Conservation (phyloP, 768 basidiomycete species). For the Suillus brevipes region DNA sequence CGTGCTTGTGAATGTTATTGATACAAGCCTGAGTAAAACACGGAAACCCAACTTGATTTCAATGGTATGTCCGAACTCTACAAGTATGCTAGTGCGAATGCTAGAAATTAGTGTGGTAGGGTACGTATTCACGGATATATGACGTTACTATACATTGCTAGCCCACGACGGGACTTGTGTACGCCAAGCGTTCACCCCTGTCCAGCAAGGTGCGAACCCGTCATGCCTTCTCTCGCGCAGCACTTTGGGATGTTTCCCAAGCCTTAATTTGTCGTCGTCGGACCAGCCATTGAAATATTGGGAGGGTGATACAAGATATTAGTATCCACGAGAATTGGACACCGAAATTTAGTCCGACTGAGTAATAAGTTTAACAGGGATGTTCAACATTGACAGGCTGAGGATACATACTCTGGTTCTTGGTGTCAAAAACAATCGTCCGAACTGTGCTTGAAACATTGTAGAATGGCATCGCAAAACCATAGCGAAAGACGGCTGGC, state of each 20-base stretch:
- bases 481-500: conserved; percentile 61
- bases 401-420: conserved; percentile 50
- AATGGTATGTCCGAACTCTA: no score
- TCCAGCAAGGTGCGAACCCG: background rate
- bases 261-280: conserved; percentile 29
- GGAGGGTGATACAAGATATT: conserved; percentile 55
- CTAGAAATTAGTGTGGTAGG: background rate
- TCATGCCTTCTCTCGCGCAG: conserved; percentile 1
- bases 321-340: conserved; percentile 56
- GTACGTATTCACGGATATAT: background rate
- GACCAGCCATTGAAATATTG: conserved; percentile 47
- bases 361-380: conserved; percentile 2
- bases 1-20: no score
- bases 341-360: conserved; percentile 65
- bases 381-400: background rate
- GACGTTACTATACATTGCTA: background rate
- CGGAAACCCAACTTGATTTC: no score
- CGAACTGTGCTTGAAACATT: conserved; percentile 63
- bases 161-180: background rate
- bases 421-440: conserved; percentile 64
- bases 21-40: no score
- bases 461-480: conserved; percentile 72
- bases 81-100: background rate
- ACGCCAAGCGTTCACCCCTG: background rate
- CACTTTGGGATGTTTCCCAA: conserved; percentile 12